A percentile compares a stretch with the other conserved stretches of the same genome.
Evolutionary conservation across 1,139 yeast genomes (phyloP).

Genomic region (Magnusiomyces sp.): DNA sequence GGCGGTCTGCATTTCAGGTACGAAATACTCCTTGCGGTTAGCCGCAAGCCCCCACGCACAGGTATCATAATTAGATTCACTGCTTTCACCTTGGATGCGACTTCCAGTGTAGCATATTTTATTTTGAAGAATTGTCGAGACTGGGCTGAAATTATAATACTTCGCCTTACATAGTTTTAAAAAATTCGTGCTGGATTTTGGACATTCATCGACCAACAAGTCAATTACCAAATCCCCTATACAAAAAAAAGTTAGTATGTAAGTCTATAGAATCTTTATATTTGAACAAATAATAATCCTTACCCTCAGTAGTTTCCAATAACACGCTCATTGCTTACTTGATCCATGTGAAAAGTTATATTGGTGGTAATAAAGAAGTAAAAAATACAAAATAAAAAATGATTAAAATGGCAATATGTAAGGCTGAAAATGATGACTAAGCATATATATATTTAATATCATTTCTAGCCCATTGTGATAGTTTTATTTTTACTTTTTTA

Average conservation of each 20-base stretch:
- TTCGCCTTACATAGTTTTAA: conserved; percentile 47
- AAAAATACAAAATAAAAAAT: background rate
- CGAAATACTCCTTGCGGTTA: conserved; percentile 3
- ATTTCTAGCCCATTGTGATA: background rate
- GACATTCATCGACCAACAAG: conserved; percentile 34
- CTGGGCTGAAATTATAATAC: conserved; percentile 46
- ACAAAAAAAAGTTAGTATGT: background rate
- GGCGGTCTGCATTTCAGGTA: conserved; percentile 9
- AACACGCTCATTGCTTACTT: conserved; percentile 44
- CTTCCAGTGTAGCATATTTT: conserved; percentile 9
- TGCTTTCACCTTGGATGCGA: background rate
- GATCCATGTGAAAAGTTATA: no score
- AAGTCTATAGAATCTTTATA: background rate
- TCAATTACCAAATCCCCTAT: conserved; percentile 48
- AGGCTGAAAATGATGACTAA: no score
- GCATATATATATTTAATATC: no score
- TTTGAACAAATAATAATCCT: conserved; percentile 13
- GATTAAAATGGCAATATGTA: no score
- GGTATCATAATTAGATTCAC: background rate
- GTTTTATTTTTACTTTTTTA: background rate
- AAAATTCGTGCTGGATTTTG: conserved; percentile 40
- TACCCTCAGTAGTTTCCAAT: conserved; percentile 48
- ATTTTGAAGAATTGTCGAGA: conserved; percentile 38
- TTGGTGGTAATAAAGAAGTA: background rate
- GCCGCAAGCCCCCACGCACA: conserved; percentile 9